These are phyloP conservation scores for Wallacemonas sp. DNA, from an alignment of 208 protist species.

Conservation along the genomic window DNA sequence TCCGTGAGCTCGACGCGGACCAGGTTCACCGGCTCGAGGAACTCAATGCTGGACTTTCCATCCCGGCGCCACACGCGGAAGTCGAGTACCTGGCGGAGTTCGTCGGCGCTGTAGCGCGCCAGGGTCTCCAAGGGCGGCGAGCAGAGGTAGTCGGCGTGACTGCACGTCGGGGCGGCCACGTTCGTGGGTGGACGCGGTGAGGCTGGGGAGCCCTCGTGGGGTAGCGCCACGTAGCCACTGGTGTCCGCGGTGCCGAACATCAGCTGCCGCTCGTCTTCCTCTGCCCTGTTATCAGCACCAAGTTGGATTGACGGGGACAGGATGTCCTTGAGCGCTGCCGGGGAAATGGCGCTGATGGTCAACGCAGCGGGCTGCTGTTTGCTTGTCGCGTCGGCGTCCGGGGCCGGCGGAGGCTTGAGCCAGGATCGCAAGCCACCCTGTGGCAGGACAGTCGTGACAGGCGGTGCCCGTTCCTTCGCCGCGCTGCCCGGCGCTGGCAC, in stretches of 20 bases:
- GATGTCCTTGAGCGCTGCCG: conserved; percentile 64
- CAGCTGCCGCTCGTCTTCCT: conserved; percentile 9
- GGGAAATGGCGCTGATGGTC: conserved; percentile 48
- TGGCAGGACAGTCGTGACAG: conserved; percentile 28
- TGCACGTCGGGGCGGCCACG: conserved; percentile 51
- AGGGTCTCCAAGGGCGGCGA: conserved; percentile 63
- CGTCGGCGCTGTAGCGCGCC: conserved; percentile 34
- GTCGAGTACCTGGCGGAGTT: conserved; percentile 51
- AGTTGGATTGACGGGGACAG: conserved; percentile 46
- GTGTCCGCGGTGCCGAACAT: conserved; percentile 17
- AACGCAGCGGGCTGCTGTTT: conserved; percentile 60
- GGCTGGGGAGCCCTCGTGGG: background rate
- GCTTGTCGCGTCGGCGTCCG: conserved; percentile 8
- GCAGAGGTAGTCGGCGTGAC: conserved; percentile 54
- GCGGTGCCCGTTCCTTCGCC: conserved; percentile 27
- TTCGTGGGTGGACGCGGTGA: background rate
- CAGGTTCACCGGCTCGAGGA: conserved; percentile 85
- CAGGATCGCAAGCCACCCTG: conserved; percentile 23
- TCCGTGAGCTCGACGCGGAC: conserved; percentile 68
- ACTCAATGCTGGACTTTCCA: conserved; percentile 61
- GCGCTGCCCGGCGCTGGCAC: conserved; percentile 16
- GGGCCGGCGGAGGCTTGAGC: conserved; percentile 19
- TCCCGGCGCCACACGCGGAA: conserved; percentile 67
- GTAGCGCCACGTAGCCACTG: conserved; percentile 3
- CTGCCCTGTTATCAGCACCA: conserved; percentile 17